These are phyloP conservation scores for Lachnellula suecica DNA, from an alignment of 2,329 filamentous ascomycete species.

Conservation along the genomic window DNA sequence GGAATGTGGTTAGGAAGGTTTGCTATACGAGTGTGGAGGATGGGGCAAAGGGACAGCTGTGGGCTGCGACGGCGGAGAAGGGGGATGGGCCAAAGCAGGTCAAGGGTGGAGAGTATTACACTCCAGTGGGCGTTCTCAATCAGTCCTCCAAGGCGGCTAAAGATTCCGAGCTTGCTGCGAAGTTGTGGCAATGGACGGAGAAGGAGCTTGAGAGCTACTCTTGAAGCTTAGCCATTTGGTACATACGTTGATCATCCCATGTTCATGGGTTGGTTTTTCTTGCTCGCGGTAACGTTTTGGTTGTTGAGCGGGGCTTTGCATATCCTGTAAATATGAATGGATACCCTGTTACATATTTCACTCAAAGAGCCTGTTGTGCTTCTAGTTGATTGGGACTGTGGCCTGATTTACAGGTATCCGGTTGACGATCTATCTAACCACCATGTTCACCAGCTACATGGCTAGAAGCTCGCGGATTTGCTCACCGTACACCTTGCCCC, in stretches of 20 bases:
- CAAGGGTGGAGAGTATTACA: constrained; percentile 35
- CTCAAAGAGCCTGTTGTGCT: too few relatives aligned
- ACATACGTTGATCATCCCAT: not conserved
- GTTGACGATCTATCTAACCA: too few relatives aligned
- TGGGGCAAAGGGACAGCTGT: constrained; percentile 40
- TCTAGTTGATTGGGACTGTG: too few relatives aligned
- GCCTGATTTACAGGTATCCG: too few relatives aligned
- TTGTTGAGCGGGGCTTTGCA: not conserved
- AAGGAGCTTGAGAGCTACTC: constrained; percentile 24
- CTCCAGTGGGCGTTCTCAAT: constrained; percentile 32
- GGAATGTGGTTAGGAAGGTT: not conserved
- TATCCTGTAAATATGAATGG: not conserved
- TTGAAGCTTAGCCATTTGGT: not conserved
- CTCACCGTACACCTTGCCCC: too few relatives aligned
- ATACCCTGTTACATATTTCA: not conserved
- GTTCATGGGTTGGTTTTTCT: not conserved
- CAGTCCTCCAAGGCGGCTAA: constrained; percentile 19
- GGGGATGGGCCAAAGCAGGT: constrained; percentile 24
- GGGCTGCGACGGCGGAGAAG: constrained; percentile 34
- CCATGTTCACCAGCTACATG: too few relatives aligned
- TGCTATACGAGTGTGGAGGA: constrained; percentile 28
- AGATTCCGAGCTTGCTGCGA: constrained; percentile 28
- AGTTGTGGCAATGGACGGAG: constrained; percentile 36
- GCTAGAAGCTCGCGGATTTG: too few relatives aligned
- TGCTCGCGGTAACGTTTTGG: not conserved